Conservation (phyloP, 2,329 filamentous ascomycete species). For the Aspergillus persii region DNA sequence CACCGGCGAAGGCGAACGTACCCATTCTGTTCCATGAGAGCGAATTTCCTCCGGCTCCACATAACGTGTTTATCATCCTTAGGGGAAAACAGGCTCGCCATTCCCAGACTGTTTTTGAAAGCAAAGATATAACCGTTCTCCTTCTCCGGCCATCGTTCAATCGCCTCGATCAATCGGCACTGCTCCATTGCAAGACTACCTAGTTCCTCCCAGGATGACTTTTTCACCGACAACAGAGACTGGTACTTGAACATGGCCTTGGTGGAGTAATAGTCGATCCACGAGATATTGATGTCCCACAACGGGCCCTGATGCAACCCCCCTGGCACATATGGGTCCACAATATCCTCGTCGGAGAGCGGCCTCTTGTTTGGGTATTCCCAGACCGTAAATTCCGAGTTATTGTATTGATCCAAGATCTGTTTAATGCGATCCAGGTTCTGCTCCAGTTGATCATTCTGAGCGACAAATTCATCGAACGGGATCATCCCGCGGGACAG, state of each 20-base stretch:
- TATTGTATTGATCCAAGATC: constrained; percentile 62
- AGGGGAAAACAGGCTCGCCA: constrained; percentile 77
- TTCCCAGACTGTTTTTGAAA: constrained; percentile 72
- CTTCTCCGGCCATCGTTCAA: constrained; percentile 68
- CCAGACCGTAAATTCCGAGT: constrained; percentile 61
- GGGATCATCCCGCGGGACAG: constrained; percentile 63
- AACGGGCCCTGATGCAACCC: constrained; percentile 68
- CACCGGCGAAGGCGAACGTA: constrained; percentile 36
- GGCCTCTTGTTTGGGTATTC: constrained; percentile 58
- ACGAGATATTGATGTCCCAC: constrained; percentile 71
- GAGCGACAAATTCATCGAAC: constrained; percentile 61
- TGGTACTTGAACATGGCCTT: constrained; percentile 79
- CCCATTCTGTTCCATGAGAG: constrained; percentile 74
- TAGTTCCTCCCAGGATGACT: constrained; percentile 55
- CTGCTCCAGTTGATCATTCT: constrained; percentile 57
- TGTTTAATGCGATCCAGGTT: constrained; percentile 42
- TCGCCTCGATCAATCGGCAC: constrained; percentile 75
- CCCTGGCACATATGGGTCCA: constrained; percentile 69
- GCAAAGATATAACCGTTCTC: constrained; percentile 70
- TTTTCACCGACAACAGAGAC: constrained; percentile 56
- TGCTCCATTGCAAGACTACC: constrained; percentile 63
- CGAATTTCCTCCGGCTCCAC: constrained; percentile 80
- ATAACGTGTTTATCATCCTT: constrained; percentile 68
- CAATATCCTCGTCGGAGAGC: constrained; percentile 62
- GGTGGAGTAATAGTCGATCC: constrained; percentile 75